phyloP scores from a whole-genome alignment of 2,329 filamentous ascomycete species.

The Fusarium circinatum region DNA sequence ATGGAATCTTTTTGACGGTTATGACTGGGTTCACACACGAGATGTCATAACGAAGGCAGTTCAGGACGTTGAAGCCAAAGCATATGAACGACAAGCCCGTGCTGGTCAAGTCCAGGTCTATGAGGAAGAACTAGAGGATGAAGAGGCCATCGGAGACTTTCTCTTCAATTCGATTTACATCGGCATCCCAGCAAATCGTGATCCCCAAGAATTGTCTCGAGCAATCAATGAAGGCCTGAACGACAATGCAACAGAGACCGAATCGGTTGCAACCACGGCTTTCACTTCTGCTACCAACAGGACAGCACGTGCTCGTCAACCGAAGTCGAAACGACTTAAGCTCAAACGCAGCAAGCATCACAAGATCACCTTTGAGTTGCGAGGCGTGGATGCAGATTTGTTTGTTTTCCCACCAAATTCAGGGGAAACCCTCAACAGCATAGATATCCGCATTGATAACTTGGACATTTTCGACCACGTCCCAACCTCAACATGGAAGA shows the following conservation, averaged over 20 bases:
- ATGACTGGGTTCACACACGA: constrained; percentile 92
- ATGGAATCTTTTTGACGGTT: constrained; percentile 98
- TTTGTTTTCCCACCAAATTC: constrained; percentile 79
- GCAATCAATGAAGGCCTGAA: constrained; percentile 91
- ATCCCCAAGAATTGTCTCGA: constrained; percentile 81
- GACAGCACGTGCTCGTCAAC: constrained; percentile 54
- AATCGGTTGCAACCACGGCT: constrained; percentile 84
- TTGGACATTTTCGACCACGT: constrained; percentile 95
- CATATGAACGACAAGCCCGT: constrained; percentile 76
- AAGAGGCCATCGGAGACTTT: constrained; percentile 91
- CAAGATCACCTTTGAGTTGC: constrained; percentile 95
- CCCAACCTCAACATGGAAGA: constrained; percentile 96
- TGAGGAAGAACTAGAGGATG: constrained; percentile 80
- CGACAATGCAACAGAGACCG: constrained; percentile 87
- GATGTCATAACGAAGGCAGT: constrained; percentile 89
- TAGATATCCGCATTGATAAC: constrained; percentile 84
- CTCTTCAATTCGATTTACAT: constrained; percentile 99
- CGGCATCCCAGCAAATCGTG: constrained; percentile 85
- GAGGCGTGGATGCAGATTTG: constrained; percentile 84
- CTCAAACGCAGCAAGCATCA: constrained; percentile 88
- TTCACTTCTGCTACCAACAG: constrained; percentile 67
- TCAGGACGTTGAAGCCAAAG: constrained; percentile 84
- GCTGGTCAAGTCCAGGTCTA: constrained; percentile 65
- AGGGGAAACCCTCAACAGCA: constrained; percentile 85
- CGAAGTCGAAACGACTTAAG: constrained; percentile 71